Evolutionary conservation across 116 monocot genomes (phyloP), one percentile per base, ranked within the genome.

Genomic region (Dioscorea cayenensis): DNA sequence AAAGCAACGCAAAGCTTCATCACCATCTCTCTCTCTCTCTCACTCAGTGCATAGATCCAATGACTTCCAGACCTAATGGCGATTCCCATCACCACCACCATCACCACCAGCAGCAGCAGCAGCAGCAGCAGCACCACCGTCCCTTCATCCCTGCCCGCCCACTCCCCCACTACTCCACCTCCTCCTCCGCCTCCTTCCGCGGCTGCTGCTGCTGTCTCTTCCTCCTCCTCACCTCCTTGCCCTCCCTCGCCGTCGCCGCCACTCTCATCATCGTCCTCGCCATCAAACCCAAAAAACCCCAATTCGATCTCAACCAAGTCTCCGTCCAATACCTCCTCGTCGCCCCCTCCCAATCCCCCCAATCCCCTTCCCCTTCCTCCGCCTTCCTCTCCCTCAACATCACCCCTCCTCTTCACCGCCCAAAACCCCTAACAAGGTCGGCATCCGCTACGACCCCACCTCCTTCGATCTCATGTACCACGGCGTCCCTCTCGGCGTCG

Each of bases 201-300:
- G 84, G 86, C 65, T 92, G 92, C 84, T 97, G 93, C 88, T 97
- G 93, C 84, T 96, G 92, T 77, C 72, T 90, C 81, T 88, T 92
- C 79, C 90, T 96, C 73, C 84, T 96, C 76, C 84, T 96, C 68
- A 84, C 55, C 85, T 96, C 90, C 85, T 96, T 69, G 82, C 88
- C 59, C 90, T 96, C 70, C 70, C 86, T 97, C 71, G 75, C 76
- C 67, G 27, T 90, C 74, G 97, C 90, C 67, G 73, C 78, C 29
- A 73, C 73, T 58, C 90, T 96, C 73, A 75, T 92, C 75, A 72
- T 96, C 74, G 68, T 83, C 68, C 88, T 92, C 76, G 88, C 73
- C 65, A 77, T 90, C 74, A 84, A 81, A 67, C 96, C 96, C 22
- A 79, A 82, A 65, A 96, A 90, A 71, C 96, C 96, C 62, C 74